phyloP scores from a whole-genome alignment of 495 filamentous ascomycete species.

The Penicillium pancosmium region DNA sequence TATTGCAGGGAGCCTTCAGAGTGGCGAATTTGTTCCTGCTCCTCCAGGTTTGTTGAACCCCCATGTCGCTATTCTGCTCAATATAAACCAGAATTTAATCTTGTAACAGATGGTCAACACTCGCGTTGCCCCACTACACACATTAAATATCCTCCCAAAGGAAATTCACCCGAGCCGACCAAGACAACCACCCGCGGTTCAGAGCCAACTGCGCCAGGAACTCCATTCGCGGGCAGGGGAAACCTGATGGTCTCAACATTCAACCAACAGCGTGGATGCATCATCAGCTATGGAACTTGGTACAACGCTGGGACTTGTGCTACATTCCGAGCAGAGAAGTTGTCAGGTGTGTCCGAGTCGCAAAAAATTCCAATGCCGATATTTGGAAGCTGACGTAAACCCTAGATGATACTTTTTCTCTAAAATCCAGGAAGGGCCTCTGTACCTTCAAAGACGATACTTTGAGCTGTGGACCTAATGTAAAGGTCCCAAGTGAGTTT shows the following conservation, averaged over 20 bases:
- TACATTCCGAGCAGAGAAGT: constrained; percentile 58
- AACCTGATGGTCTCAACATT: constrained; percentile 58
- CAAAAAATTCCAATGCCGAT: not conserved
- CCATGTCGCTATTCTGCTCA: not conserved
- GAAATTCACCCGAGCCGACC: constrained; percentile 37
- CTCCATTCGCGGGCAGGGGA: constrained; percentile 58
- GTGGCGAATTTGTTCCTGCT: constrained; percentile 70
- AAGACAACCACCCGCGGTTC: constrained; percentile 36
- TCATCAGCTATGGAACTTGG: constrained; percentile 72
- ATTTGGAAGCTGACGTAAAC: not conserved
- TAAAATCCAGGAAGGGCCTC: constrained; percentile 60
- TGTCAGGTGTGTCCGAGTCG: constrained; percentile 40
- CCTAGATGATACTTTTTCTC: constrained; percentile 57
- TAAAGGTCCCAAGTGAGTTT: constrained; percentile 47
- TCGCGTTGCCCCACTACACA: constrained; percentile 64
- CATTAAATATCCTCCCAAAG: constrained; percentile 71
- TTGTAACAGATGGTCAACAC: constrained; percentile 54
- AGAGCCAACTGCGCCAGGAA: constrained; percentile 45
- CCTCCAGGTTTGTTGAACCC: constrained; percentile 49
- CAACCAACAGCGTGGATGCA: constrained; percentile 61
- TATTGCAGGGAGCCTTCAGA: constrained; percentile 74
- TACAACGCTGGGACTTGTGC: constrained; percentile 71
- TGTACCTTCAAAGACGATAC: constrained; percentile 52
- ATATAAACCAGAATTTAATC: not conserved
- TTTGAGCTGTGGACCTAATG: constrained; percentile 53